Conservation (phyloP, 371 early-diverging fungal species). For the Blastocladiella emersonii region DNA sequence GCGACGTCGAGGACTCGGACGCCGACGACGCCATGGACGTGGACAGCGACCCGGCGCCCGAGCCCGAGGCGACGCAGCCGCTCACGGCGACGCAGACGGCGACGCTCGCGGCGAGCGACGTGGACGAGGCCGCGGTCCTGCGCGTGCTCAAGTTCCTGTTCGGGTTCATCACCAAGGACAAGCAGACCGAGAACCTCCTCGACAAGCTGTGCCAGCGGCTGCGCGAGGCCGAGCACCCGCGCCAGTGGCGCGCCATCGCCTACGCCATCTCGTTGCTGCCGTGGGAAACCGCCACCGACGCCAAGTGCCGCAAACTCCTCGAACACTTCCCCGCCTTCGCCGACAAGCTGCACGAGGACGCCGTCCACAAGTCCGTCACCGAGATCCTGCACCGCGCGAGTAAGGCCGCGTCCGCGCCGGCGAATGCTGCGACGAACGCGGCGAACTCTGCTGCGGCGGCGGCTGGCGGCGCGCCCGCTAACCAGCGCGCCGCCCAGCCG, state of each 20-base stretch:
- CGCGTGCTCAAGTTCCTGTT: slow-evolving; percentile 87
- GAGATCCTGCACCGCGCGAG: slow-evolving; percentile 23
- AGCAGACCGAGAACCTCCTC: slow-evolving; percentile 80
- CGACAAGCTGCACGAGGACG: slow-evolving; percentile 71
- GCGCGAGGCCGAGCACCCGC: slow-evolving; percentile 47
- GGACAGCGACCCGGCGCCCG: too few relatives aligned
- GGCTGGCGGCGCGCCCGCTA: too few relatives aligned
- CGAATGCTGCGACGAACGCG: too few relatives aligned
- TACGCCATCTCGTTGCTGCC: slow-evolving; percentile 78
- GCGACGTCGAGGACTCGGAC: not conserved
- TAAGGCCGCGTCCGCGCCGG: too few relatives aligned
- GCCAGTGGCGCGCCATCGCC: slow-evolving; percentile 84
- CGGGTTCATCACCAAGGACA: slow-evolving; percentile 42
- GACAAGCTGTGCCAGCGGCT: slow-evolving; percentile 91
- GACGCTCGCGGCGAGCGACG: slow-evolving; percentile 17
- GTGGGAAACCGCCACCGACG: slow-evolving; percentile 19
- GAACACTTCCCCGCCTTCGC: slow-evolving; percentile 32
- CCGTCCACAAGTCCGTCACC: slow-evolving; percentile 59
- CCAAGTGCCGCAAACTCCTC: not conserved
- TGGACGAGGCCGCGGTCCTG: slow-evolving; percentile 63
- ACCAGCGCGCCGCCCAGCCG: too few relatives aligned
- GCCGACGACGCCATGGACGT: not conserved
- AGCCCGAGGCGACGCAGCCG: not conserved
- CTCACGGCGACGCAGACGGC: not conserved
- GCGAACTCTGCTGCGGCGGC: too few relatives aligned